Percentiles rank a stretch among this genome's conserved stretches.
Evolutionary conservation across 805 yeast genomes (phyloP).

Genomic region (Starmerella bombi): DNA sequence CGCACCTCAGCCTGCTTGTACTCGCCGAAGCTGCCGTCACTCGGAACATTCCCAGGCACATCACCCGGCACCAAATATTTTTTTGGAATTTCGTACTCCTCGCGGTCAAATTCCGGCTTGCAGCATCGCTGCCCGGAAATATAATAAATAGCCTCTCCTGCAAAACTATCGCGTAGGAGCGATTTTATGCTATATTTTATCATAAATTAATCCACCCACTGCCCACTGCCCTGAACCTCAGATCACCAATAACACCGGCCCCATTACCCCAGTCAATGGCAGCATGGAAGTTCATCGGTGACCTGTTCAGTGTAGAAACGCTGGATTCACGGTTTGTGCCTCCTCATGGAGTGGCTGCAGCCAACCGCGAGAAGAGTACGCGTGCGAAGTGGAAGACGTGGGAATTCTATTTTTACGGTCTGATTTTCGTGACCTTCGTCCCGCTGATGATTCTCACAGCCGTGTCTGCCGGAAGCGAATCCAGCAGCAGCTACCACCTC

Average conservation of each 20-base stretch:
- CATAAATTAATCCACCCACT: not conserved
- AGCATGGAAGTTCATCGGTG: not conserved
- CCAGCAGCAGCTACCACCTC: constrained; percentile 49
- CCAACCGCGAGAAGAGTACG: constrained; percentile 23
- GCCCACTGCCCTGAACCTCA: not conserved
- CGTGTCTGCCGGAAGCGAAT: constrained; percentile 41
- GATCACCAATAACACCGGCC: not conserved
- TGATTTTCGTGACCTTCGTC: constrained; percentile 52
- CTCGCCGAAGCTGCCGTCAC: too few relatives aligned
- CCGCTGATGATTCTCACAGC: constrained; percentile 78
- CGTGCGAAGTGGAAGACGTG: constrained; percentile 56
- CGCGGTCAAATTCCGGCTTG: not conserved
- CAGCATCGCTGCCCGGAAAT: not conserved
- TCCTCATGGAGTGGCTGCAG: constrained; percentile 25
- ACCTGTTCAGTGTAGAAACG: constrained; percentile 30
- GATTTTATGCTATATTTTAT: not conserved
- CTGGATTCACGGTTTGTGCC: constrained; percentile 34
- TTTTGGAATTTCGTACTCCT: not conserved
- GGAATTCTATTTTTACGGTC: constrained; percentile 60
- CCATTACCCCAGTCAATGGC: too few relatives aligned
- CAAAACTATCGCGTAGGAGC: constrained; percentile 5
- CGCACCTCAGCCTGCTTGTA: too few relatives aligned
- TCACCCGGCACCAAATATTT: too few relatives aligned
- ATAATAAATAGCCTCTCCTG: not conserved
- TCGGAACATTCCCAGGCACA: too few relatives aligned